Evolutionary conservation across 148 eudicot species (phyloP), one percentile per base, ranked within the genome.

Genomic region (Camellia lanceoleosa): DNA sequence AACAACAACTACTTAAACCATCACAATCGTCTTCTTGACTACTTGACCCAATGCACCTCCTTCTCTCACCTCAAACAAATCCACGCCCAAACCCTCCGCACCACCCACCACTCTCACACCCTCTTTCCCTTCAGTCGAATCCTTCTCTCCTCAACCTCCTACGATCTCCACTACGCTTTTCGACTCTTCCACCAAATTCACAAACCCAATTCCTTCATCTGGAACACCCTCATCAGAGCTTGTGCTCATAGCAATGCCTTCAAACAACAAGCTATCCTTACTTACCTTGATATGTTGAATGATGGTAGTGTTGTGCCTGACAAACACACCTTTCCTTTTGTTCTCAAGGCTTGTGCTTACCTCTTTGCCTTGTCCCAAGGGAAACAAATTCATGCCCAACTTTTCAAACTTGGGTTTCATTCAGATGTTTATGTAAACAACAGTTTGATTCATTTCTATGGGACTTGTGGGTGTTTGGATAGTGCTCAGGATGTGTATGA

Each of bases 321-420:
- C 79, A 92, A 90, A 44, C 92, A 92, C 67, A 93, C 96, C 23
- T 92, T 86, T 74, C 91, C 94, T 0, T 89, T 89, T 59, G 91
- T 94, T 65, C 89, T 92, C 4, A 94, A 92, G 74, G 91, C 92
- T 9, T 94, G 96, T 78, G 91, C 98, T 46, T 89, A 88, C 74
- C 72, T 90, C 64, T 89, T 88, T 75, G 83, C 84, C 51, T 41
- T 80, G 12, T 68, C 51, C 61, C 87, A 85, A 69, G 98, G 96
- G 19, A 80, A 84, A 81, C 90, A 88, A 30, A 68, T 55, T 38
- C 96, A 94, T 75, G 87, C 84, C 20, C 93, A 88, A 20, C 82
- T 75, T 78, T n/a, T 88, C 55, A 92, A 92, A 81, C 87, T 80
- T 68, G 96, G 98, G 78, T 77, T 89, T 76, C 89, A 23, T 5